Conservation (phyloP, 371 early-diverging fungal species). For the Rhizopus microsporus region DNA sequence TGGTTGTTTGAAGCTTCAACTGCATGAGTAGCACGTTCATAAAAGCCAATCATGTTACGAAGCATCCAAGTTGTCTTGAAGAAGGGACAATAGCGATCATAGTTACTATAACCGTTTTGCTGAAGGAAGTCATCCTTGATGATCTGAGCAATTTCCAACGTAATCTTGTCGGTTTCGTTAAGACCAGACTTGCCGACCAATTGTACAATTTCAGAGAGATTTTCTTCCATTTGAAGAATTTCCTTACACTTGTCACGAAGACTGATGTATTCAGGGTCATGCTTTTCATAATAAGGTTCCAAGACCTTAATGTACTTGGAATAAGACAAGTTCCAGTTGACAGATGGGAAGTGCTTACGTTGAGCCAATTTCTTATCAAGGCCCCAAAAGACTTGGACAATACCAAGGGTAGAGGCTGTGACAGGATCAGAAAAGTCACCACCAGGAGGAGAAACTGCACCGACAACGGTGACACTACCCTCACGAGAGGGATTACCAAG, state of each 20-base stretch:
- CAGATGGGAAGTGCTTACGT: conserved; percentile 99
- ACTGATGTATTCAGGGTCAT: conserved; percentile 92
- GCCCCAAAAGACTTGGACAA: conserved; percentile 99
- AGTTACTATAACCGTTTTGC: conserved; percentile 99
- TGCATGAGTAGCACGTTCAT: conserved; percentile 91
- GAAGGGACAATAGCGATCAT: conserved; percentile 99
- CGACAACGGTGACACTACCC: conserved; percentile 99
- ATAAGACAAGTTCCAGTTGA: conserved; percentile 99
- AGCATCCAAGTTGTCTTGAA: conserved; percentile 98
- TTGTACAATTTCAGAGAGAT: conserved; percentile 99
- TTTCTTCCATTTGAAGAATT: conserved; percentile 99
- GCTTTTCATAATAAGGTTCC: conserved; percentile 94
- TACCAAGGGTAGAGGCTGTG: conserved; percentile 98
- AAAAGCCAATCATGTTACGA: conserved; percentile 97
- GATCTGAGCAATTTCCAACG: conserved; percentile 96
- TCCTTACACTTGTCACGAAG: conserved; percentile 96
- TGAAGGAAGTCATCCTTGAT: conserved; percentile 99
- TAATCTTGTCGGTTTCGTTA: conserved; percentile 99
- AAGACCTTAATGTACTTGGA: conserved; percentile 99
- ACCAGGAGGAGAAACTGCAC: conserved; percentile 99
- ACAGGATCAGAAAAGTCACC: conserved; percentile 99
- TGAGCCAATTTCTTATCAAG: conserved; percentile 99
- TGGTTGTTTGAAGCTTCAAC: conserved; percentile 90
- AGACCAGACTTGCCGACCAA: conserved; percentile 99
- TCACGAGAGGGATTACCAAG: conserved; percentile 94